Evolutionary conservation across 768 basidiomycete species (phyloP).

Genomic region (Psilocybe sp.): DNA sequence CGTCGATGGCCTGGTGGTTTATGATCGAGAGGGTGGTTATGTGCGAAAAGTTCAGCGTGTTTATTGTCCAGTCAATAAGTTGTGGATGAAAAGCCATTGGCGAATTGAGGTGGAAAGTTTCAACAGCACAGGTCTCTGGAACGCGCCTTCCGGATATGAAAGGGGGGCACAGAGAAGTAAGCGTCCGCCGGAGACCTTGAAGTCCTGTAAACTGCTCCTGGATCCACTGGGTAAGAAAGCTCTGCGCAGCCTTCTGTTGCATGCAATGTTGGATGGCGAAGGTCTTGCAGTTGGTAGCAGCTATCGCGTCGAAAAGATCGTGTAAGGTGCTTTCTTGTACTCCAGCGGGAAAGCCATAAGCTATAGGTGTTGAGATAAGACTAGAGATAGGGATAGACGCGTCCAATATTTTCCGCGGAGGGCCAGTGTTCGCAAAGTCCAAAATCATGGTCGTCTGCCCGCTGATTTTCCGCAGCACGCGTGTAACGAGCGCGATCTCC

Average conservation of each 20-base stretch:
- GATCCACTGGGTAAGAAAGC: not conserved
- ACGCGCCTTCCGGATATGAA: constrained; percentile 2
- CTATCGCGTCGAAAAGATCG: not conserved
- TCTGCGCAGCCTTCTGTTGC: not conserved
- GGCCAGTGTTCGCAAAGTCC: not conserved
- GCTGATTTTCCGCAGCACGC: not conserved
- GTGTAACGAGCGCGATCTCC: not conserved
- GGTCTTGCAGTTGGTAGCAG: constrained; percentile 1
- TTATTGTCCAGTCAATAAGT: constrained; percentile 20
- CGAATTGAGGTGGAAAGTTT: constrained; percentile 21
- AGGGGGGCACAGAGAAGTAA: not conserved
- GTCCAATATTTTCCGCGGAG: not conserved
- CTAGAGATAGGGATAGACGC: not conserved
- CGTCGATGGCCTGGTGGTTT: constrained; percentile 12
- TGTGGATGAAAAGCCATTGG: constrained; percentile 18
- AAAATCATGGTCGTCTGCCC: not conserved
- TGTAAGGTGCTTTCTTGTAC: not conserved
- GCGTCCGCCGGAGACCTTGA: too few species aligned
- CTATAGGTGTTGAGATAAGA: not conserved
- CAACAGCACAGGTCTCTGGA: constrained; percentile 2
- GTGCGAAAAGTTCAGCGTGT: constrained; percentile 16
- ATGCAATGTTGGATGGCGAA: constrained; percentile 6
- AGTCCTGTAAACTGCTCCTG: not conserved
- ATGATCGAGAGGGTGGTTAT: constrained; percentile 22
- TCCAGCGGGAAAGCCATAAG: constrained; percentile 3